Evolutionary conservation across 768 basidiomycete genomes (phyloP).

Genomic region (Suillus lakei): DNA sequence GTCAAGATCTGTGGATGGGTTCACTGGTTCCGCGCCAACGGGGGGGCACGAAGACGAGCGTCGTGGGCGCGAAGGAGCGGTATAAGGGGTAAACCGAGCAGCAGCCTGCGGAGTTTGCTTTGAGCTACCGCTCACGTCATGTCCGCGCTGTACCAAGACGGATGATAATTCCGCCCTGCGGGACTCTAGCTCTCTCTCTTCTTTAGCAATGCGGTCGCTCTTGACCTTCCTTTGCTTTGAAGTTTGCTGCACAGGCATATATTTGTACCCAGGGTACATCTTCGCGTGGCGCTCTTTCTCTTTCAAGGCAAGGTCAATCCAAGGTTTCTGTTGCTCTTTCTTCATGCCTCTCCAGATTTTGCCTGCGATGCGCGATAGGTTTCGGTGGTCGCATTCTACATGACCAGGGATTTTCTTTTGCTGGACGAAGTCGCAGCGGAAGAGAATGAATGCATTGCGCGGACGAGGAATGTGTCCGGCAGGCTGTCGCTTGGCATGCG

Average conservation of each 20-base stretch:
- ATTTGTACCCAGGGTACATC: constrained; percentile 50
- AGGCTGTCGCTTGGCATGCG: constrained; percentile 54
- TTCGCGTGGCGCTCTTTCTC: constrained; percentile 51
- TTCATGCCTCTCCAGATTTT: constrained; percentile 67
- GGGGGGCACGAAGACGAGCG: constrained; percentile 51
- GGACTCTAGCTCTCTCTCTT: constrained; percentile 16
- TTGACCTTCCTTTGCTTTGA: constrained; percentile 28
- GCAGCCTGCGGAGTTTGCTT: constrained; percentile 15
- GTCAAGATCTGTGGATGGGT: constrained; percentile 14
- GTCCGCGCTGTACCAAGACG: constrained; percentile 1
- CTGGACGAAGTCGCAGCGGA: constrained; percentile 73
- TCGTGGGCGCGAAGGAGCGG: constrained; percentile 26
- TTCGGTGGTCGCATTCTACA: constrained; percentile 68
- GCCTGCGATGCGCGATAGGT: constrained; percentile 70
- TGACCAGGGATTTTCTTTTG: constrained; percentile 58
- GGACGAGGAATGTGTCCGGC: constrained; percentile 69
- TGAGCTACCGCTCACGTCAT: not conserved
- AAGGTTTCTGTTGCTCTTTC: constrained; percentile 48
- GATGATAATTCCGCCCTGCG: constrained; percentile 6
- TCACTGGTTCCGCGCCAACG: constrained; percentile 37
- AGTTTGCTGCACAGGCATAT: constrained; percentile 31
- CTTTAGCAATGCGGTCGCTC: constrained; percentile 2
- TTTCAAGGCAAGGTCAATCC: constrained; percentile 52
- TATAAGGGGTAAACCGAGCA: constrained; percentile 28
- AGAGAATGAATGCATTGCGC: constrained; percentile 81